Base-by-base conservation (phyloP, 2,329 filamentous ascomycete genomes). In the Penicillium sp. region DNA sequence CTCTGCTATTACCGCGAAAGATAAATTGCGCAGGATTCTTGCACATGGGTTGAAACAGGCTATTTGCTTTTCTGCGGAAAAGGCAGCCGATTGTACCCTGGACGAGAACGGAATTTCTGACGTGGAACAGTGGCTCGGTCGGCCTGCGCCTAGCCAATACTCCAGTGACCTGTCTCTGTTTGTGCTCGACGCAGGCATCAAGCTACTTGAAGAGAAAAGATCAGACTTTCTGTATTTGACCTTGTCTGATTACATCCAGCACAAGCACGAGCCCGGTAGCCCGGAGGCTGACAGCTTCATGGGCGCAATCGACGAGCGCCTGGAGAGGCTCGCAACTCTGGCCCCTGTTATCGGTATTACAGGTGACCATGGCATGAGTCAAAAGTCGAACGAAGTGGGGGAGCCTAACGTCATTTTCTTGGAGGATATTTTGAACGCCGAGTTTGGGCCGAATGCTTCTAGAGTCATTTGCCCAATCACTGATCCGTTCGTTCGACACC, bases 241-340 rank as follows among this genome's bases (percentile, higher is more conserved):
- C 0, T 57, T 75, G 1, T 75, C 73, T 3, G 72, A 75, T 51
- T 76, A 65, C 43, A 62, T 75, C n/a, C 73, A 75, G 56, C 72
- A 75, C 52, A 74, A 73, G 45, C 54, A 74, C 55, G 66, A 67
- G 0, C 72, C 72, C 3, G 64, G 68, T 2, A 59, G 57, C 9
- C 52, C 60, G 13, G 70, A 69, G 38, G 61, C 72, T n/a, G 61
- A 73, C 41, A 62, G 64, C 0, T 75, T 75, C 50, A 58, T 74
- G 59, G 41, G 51, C 3, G 58, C 53, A 0, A 55, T 75, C 14
- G 73, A 75, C 46, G 28, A 51, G 0, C 57, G 66, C 1, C 36
- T 75, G 14, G 60, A 63, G n/a, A 58, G 55, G 30, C 55, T 75
- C 12, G 58, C 64, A 7, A 52, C 60, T 9, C 49, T 72, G 4